Evolutionary conservation across 192 early-diverging fungal species (phyloP), one percentile per base, ranked within the genome.

Genomic region (Linderina pennispora): DNA sequence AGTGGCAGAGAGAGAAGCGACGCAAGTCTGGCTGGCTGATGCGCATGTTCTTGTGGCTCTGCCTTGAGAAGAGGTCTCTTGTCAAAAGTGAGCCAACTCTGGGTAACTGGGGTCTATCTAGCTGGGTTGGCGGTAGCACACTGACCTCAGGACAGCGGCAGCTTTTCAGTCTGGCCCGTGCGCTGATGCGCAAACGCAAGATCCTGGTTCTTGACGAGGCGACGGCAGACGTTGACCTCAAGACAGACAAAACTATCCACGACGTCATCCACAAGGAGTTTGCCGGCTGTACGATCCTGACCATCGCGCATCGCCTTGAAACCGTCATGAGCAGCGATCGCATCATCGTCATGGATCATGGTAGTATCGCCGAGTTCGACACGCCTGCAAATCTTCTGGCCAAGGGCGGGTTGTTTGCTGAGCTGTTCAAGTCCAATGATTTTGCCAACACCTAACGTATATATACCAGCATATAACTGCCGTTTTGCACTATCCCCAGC

Each of bases 231-330:
- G 70, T 86, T 14, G 84, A 88, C 35, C 16, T 58, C 43, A 55
- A 47, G 16, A 56, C 54, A 8, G 62, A 65, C 21, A 31, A 38
- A 16, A 28, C 13, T 6, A 53, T 65, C 19, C 62, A 65, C 28
- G 39, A 37, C 17, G 45, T 58, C 13, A 75, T 85, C 21, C 65
- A 69, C 4, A 61, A 53, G 6, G 58, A 81, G 41, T 83, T 85
- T 54, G 40, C 32, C 1, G 42, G 72, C 37, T 36, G 50, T 22
- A 64, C 62, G 3, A 66, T 86, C 7, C 50, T 85, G 17, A 80
- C 80, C 8, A 85, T 86, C 48, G 84, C 82, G 2, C 84, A 92
- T 61, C 80, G 88, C 22, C 57, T 86, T 28, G 82, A 86, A 39
- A 86, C 84, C 2, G 73, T 81, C 0, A 58, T 77, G 28, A 68